These are phyloP conservation scores for Saccharomycodes ludwigii DNA, from an alignment of 805 yeast genomes.

Conservation along the genomic window DNA sequence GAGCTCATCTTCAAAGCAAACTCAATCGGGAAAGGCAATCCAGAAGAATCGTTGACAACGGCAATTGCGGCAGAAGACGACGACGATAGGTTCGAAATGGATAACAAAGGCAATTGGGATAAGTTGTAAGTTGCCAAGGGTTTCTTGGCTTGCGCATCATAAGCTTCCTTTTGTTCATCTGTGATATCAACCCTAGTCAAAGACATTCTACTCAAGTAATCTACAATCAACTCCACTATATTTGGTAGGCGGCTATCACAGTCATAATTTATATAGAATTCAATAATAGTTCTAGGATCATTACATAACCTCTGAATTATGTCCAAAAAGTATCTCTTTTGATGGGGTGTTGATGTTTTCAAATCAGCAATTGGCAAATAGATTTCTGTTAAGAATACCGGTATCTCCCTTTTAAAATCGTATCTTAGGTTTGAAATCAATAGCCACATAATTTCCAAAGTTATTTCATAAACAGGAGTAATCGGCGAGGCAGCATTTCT, in stretches of 20 bases:
- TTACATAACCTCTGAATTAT: constrained; percentile 73
- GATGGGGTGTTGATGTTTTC: constrained; percentile 85
- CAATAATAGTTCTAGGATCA: constrained; percentile 85
- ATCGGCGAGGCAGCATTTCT: constrained; percentile 87
- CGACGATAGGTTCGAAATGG: constrained; percentile 47
- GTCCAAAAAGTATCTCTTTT: constrained; percentile 73
- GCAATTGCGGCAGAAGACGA: constrained; percentile 11
- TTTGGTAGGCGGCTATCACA: constrained; percentile 77
- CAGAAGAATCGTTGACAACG: constrained; percentile 8
- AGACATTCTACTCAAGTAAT: constrained; percentile 57
- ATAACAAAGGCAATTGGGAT: constrained; percentile 60
- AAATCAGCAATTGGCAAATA: constrained; percentile 90
- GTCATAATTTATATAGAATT: constrained; percentile 88
- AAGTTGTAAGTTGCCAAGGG: constrained; percentile 66
- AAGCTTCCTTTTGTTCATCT: constrained; percentile 48
- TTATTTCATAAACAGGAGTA: constrained; percentile 84
- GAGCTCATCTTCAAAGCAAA: constrained; percentile 77
- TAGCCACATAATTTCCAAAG: constrained; percentile 89
- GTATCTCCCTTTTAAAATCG: constrained; percentile 85
- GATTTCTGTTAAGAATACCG: constrained; percentile 84
- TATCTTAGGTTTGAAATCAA: constrained; percentile 70
- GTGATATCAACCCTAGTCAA: constrained; percentile 62
- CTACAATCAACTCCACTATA: constrained; percentile 71
- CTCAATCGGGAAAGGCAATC: constrained; percentile 49
- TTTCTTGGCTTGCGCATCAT: constrained; percentile 36